A percentile compares a stretch with the other conserved stretches of the same genome.
phyloP scores from a whole-genome alignment of 106 monocot genomes.

The Acanthochlamys bracteata region DNA sequence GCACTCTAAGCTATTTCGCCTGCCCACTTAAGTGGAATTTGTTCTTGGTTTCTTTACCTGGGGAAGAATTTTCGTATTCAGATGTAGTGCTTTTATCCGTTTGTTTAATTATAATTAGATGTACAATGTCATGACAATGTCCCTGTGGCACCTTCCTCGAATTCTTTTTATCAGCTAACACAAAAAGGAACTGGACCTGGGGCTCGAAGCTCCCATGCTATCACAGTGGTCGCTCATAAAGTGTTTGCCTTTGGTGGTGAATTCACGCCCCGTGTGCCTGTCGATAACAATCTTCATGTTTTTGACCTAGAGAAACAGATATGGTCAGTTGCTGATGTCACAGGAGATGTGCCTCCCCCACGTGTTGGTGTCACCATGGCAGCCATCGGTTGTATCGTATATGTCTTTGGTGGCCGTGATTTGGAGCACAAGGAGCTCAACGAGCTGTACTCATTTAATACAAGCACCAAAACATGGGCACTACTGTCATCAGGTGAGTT shows the following conservation, averaged over 20 bases:
- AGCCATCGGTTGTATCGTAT: slow-evolving; percentile 41
- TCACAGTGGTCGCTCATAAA: slow-evolving; percentile 51
- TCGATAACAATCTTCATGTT: slow-evolving; percentile 77
- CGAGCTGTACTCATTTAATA: slow-evolving; percentile 85
- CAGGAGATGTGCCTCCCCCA: slow-evolving; percentile 62
- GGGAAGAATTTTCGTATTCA: no score
- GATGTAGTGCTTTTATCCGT: no score
- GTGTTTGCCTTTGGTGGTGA: slow-evolving; percentile 83
- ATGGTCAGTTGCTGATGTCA: slow-evolving; percentile 44
- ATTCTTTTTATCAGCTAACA: no score
- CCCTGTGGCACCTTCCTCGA: no score
- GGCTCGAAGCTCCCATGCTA: slow-evolving; percentile 82
- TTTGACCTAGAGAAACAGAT: slow-evolving; percentile 50
- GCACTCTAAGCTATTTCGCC: no score
- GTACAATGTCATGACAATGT: no score
- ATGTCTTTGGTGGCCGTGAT: slow-evolving; percentile 87
- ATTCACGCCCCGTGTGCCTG: slow-evolving; percentile 81
- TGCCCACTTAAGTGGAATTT: no score
- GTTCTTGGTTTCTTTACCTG: no score
- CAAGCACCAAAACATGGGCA: slow-evolving; percentile 37
- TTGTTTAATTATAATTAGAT: no score
- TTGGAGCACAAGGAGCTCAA: slow-evolving; percentile 72
- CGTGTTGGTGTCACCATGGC: slow-evolving; percentile 86
- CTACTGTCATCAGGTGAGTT: slow-evolving; percentile 51
- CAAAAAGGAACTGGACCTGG: slow-evolving; percentile 72